These are phyloP conservation scores for Hibiscus trionum DNA, from an alignment of 345 rosid species.

Conservation along the genomic window DNA sequence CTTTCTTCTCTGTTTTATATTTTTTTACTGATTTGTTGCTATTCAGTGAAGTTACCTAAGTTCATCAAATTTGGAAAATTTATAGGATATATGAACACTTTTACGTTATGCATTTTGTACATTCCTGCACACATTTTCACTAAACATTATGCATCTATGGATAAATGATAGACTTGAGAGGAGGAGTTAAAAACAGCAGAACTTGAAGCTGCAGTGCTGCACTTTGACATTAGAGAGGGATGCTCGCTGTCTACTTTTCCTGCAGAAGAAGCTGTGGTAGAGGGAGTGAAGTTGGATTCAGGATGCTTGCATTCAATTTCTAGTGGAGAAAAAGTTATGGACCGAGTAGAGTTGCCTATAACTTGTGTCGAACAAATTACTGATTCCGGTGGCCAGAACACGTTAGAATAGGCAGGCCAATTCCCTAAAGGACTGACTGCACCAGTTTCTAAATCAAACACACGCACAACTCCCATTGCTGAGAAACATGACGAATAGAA, in stretches of 20 bases:
- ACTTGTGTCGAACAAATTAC: neutral
- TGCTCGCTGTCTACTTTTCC: neutral
- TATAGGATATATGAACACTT: neutral
- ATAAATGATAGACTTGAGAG: neutral
- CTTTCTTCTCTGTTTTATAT: neutral
- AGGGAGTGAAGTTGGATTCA: neutral
- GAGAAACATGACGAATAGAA: conserved; percentile 18
- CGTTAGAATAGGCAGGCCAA: conserved; percentile 36
- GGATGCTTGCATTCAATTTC: neutral
- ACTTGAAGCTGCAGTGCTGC: neutral
- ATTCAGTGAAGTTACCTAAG: neutral
- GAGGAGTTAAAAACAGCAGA: neutral
- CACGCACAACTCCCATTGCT: conserved; percentile 14
- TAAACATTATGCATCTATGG: too few relatives aligned
- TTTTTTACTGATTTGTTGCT: neutral
- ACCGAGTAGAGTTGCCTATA: neutral
- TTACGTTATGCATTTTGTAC: neutral
- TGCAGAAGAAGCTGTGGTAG: neutral
- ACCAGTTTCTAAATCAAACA: conserved; percentile 55
- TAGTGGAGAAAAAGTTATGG: neutral
- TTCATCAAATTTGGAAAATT: neutral
- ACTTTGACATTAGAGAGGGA: neutral
- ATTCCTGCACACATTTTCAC: too few relatives aligned
- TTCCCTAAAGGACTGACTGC: conserved; percentile 37
- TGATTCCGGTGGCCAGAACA: conserved; percentile 67